Percentiles rank a stretch among this genome's conserved stretches.
Conservation (phyloP, 2,329 filamentous ascomycete species). For the Parastagonospora nodorum region DNA sequence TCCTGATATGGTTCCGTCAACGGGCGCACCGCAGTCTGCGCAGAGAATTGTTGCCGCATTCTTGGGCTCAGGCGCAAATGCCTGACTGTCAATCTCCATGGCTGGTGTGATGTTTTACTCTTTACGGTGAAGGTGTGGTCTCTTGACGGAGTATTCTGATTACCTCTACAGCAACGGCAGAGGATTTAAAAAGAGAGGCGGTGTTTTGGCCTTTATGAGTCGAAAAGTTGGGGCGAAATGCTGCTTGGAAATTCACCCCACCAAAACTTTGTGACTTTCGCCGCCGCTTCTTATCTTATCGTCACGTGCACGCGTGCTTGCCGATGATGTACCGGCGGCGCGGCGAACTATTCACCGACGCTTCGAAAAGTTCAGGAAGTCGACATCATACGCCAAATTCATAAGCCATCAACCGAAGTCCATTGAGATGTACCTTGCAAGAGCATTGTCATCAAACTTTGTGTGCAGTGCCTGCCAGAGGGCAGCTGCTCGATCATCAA, state of each 20-base stretch:
- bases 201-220: slow-evolving; percentile 14
- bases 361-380: slow-evolving; percentile 10
- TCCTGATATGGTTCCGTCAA: slow-evolving; percentile 84
- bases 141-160: neutral
- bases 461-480: slow-evolving; percentile 32
- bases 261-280: slow-evolving; percentile 27
- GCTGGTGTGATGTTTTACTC: neutral
- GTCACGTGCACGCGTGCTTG: slow-evolving; percentile 26
- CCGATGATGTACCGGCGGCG: slow-evolving; percentile 3
- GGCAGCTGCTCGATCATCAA: slow-evolving; percentile 8
- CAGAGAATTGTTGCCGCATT: slow-evolving; percentile 79
- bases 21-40: slow-evolving; percentile 95
- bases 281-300: slow-evolving; percentile 30
- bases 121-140: neutral
- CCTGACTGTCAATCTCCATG: slow-evolving; percentile 50
- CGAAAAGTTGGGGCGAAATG: slow-evolving; percentile 19
- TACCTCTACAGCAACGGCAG: neutral
- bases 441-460: slow-evolving; percentile 23
- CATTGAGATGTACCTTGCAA: slow-evolving; percentile 26
- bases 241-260: slow-evolving; percentile 41
- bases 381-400: slow-evolving; percentile 1
- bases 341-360: slow-evolving; percentile 17
- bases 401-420: neutral
- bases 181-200: slow-evolving; percentile 3
- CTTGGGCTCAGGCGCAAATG: slow-evolving; percentile 46